Evolutionary conservation across 2,329 filamentous ascomycete species (phyloP).

Genomic region (Cladobotryum mycophilum): DNA sequence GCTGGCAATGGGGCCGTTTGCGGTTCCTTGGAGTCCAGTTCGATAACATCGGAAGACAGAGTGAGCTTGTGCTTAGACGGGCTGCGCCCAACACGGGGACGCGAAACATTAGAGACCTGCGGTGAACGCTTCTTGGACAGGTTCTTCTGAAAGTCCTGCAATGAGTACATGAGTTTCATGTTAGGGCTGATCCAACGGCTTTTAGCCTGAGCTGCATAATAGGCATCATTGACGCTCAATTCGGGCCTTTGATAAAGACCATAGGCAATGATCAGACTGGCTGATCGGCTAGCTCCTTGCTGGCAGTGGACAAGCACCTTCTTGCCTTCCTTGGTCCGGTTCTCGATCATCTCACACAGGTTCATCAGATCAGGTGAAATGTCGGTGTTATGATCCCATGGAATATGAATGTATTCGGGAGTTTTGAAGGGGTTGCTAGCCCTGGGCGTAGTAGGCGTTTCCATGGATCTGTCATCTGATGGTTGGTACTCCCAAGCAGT

Average conservation of each 20-base stretch:
- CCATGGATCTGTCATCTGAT: conserved; percentile 28
- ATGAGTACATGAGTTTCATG: conserved; percentile 85
- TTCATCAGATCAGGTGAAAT: conserved; percentile 71
- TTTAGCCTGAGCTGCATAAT: conserved; percentile 71
- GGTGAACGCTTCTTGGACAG: conserved; percentile 44
- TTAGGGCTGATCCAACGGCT: conserved; percentile 87
- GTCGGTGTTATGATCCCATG: conserved; percentile 84
- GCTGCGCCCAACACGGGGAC: conserved; percentile 46
- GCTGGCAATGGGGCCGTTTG: conserved; percentile 55
- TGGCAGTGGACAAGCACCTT: conserved; percentile 79
- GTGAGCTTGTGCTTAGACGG: conserved; percentile 56
- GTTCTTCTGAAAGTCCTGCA: conserved; percentile 73
- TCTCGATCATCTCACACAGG: conserved; percentile 71
- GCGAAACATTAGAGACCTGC: conserved; percentile 38
- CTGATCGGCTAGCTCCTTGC: conserved; percentile 78
- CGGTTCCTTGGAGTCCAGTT: conserved; percentile 47
- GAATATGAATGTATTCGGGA: conserved; percentile 81
- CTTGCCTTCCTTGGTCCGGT: conserved; percentile 65
- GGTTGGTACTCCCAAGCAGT: conserved; percentile 55
- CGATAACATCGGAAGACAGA: conserved; percentile 53
- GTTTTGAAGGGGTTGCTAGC: conserved; percentile 39
- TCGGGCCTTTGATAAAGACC: conserved; percentile 73
- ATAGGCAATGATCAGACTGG: conserved; percentile 80
- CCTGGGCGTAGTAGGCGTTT: conserved; percentile 51
- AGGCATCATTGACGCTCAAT: conserved; percentile 74